Percentiles rank a stretch among this genome's conserved stretches.
phyloP scores from a whole-genome alignment of 2,329 filamentous ascomycete species.

The Pseudocercospora pini-densiflorae region DNA sequence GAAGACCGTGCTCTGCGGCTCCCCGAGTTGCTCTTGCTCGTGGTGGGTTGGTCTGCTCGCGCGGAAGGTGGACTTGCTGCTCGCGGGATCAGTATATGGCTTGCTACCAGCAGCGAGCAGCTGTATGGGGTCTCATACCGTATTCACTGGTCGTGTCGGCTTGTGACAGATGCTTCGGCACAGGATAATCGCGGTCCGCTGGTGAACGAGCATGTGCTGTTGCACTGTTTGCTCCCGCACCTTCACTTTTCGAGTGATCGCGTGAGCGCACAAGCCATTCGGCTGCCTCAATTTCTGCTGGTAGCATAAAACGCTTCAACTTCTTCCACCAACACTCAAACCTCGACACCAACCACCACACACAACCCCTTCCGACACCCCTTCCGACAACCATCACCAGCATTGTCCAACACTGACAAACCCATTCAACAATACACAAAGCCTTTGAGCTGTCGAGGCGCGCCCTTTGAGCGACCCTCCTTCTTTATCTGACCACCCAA shows the following conservation, averaged over 20 bases:
- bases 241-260: constrained; percentile 1
- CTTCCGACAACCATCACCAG: neutral
- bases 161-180: neutral
- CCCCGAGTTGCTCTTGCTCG: neutral
- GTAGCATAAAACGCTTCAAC: neutral
- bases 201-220: neutral
- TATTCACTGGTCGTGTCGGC: neutral
- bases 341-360: neutral
- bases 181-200: neutral
- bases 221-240: neutral
- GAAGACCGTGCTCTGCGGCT: neutral
- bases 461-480: neutral
- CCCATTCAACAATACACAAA: neutral
- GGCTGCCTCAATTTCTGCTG: neutral
- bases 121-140: neutral
- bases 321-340: constrained; percentile 6
- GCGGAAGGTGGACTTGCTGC: constrained; percentile 1
- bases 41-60: neutral
- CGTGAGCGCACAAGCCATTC: neutral
- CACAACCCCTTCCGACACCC: neutral
- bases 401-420: neutral
- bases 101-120: neutral
- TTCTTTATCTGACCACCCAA: neutral
- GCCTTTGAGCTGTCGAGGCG: neutral
- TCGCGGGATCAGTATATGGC: constrained; percentile 2